Evolutionary conservation across 768 basidiomycete species (phyloP), one percentile per base, ranked within the genome.

Genomic region (Lactarius deliciosus): DNA sequence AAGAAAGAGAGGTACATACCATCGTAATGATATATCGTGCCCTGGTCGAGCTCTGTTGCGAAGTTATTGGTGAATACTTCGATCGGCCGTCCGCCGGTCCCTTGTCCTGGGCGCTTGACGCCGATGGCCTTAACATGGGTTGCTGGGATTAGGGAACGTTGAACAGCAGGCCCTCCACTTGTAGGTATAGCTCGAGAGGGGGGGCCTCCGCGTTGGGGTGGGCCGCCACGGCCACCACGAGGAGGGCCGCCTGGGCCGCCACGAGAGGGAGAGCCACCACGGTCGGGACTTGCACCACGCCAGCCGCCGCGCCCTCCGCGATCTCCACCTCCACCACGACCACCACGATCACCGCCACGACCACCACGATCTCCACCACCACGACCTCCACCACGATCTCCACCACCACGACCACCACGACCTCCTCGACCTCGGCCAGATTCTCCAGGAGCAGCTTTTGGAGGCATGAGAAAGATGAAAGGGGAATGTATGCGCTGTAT

Each of bases 11-110:
- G 64, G 63, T 1, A 75, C 87, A 68, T 73, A 89, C 92, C 86
- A 74, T 94, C 91, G 71, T 93, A 92, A 71, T 93, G 92, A 67
- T 88, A 81, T 50, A 92, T 91, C 36, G 84, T 81, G 7, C 74
- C 76, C 28, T 87, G 82, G 0, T 91, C 86, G 18, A 89, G 84
- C 0, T 81, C 79, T 3, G 85, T 84, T 50, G 73, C 74, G 70
- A 91, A 93, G 60, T 88, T 88, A 74, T 93, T 94, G 38, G 84
- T 80, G 8, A 64, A 69, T 7, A 85, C 79, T 16, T 68, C 70
- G 34, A 82, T 77, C 1, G 74, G 70, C 28, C 74, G 78, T 4
- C 91, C 91, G 11, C 80, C 79, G 0, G 78, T 81, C 25, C 89
- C 91, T 71, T 82, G 90, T 43, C 80, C 82, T 34, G 88, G 82